Conservation (phyloP, 495 filamentous ascomycete species). For the Aspergillus steynii region DNA sequence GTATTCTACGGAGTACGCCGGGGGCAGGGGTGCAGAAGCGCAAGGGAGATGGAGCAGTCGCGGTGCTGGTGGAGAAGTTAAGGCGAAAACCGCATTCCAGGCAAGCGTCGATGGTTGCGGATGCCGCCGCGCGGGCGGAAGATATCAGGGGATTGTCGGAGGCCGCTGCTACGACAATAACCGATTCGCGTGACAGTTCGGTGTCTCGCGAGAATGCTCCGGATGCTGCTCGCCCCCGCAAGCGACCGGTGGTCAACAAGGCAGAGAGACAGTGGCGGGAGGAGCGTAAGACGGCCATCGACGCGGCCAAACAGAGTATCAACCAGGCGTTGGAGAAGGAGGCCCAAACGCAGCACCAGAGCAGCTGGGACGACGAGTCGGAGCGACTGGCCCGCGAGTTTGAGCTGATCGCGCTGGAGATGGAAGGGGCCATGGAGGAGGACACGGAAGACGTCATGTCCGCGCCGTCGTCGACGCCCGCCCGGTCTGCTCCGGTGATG, state of each 20-base stretch:
- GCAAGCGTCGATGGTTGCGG: conserved; percentile 41
- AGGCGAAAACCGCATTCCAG: conserved; percentile 39
- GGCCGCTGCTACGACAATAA: neutral
- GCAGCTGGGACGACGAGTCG: conserved; percentile 45
- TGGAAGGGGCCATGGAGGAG: conserved; percentile 28
- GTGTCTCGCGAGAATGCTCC: neutral
- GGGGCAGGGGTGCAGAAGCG: conserved; percentile 44
- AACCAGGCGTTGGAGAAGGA: conserved; percentile 36
- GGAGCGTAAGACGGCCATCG: conserved; percentile 37
- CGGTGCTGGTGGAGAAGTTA: conserved; percentile 46
- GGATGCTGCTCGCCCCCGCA: conserved; percentile 26
- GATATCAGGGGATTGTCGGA: neutral
- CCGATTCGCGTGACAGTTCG: conserved; percentile 1
- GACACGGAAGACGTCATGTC: conserved; percentile 19
- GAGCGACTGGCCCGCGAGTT: conserved; percentile 46
- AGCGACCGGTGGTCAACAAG: conserved; percentile 46
- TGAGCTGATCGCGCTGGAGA: conserved; percentile 48
- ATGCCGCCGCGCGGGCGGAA: conserved; percentile 28
- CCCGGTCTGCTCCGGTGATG: conserved; percentile 8
- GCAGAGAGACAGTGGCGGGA: conserved; percentile 47
- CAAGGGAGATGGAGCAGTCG: conserved; percentile 34
- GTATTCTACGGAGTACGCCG: conserved; percentile 19
- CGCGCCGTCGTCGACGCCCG: neutral
- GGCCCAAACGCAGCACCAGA: conserved; percentile 31
- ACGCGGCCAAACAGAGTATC: conserved; percentile 43